A percentile compares a stretch with the other conserved stretches of the same genome.
phyloP scores from a whole-genome alignment of 148 eudicot genomes.

The Vaccinium macrocarpon region DNA sequence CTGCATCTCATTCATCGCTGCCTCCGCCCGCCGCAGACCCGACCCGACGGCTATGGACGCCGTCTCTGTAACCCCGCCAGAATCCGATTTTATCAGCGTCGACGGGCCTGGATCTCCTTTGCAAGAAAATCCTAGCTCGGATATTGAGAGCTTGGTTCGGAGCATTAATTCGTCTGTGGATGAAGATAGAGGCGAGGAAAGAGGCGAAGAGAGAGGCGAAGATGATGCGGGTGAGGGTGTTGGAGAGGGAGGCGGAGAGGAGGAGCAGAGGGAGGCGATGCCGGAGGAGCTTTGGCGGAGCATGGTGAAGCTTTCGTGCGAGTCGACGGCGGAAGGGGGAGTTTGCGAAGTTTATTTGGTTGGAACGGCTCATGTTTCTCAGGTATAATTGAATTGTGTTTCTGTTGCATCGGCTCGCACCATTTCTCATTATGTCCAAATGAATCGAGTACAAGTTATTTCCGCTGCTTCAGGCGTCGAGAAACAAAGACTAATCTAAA shows the following conservation, averaged over 20 bases:
- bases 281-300: conserved; percentile 56
- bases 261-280: conserved; percentile 22
- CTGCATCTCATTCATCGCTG: not conserved
- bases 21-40: conserved; percentile 16
- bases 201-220: conserved; percentile 14
- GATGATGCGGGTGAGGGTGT: conserved; percentile 7
- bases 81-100: conserved; percentile 34
- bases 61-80: conserved; percentile 20
- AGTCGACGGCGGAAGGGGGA: conserved; percentile 51
- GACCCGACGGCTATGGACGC: conserved; percentile 25
- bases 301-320: conserved; percentile 57
- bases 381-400: conserved; percentile 33
- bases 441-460: no score
- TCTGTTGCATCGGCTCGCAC: no score
- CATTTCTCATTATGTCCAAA: no score
- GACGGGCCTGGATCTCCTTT: conserved; percentile 24
- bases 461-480: no score
- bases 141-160: conserved; percentile 19
- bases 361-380: conserved; percentile 92
- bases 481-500: no score
- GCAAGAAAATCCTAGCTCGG: conserved; percentile 15
- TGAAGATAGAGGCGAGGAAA: conserved; percentile 17
- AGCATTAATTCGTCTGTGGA: conserved; percentile 17
- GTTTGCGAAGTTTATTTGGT: conserved; percentile 70
- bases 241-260: conserved; percentile 16